These are phyloP conservation scores for Yamagishiella unicocca DNA, from an alignment of 139 green algal genomes.

Conservation along the genomic window DNA sequence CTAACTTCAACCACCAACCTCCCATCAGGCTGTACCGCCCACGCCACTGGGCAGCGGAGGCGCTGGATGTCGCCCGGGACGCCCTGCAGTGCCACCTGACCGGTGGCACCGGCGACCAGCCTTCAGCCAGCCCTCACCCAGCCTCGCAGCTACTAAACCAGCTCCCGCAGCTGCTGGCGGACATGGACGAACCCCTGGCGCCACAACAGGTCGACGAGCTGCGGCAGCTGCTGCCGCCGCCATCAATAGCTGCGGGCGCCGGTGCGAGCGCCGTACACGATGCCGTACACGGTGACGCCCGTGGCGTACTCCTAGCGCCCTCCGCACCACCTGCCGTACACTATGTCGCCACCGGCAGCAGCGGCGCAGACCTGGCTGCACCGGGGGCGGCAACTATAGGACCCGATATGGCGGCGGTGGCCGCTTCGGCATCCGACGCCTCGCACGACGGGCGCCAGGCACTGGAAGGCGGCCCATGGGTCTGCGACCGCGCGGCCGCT, in stretches of 20 bases:
- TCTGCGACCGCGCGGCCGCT: not conserved
- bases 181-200: not conserved
- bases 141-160: not conserved
- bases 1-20: too few species aligned
- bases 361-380: too few species aligned
- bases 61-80: not conserved
- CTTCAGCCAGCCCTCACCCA: not conserved
- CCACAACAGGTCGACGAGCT: not conserved
- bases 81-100: not conserved
- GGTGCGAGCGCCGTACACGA: too few species aligned
- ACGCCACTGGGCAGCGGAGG: not conserved
- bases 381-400: too few species aligned
- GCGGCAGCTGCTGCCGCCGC: not conserved
- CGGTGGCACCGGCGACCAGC: not conserved
- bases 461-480: not conserved
- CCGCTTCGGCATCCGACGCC: too few species aligned
- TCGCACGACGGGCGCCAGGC: too few species aligned
- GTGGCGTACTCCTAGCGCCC: too few species aligned
- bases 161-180: not conserved
- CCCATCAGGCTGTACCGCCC: constrained; percentile 12
- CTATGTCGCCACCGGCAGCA: too few species aligned
- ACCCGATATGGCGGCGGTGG: too few species aligned
- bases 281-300: too few species aligned
- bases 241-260: not conserved
- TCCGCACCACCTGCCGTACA: too few species aligned